Evolutionary conservation across 2,329 filamentous ascomycete genomes (phyloP), one percentile per base, ranked within the genome.

Genomic region (Akanthomyces muscarius): DNA sequence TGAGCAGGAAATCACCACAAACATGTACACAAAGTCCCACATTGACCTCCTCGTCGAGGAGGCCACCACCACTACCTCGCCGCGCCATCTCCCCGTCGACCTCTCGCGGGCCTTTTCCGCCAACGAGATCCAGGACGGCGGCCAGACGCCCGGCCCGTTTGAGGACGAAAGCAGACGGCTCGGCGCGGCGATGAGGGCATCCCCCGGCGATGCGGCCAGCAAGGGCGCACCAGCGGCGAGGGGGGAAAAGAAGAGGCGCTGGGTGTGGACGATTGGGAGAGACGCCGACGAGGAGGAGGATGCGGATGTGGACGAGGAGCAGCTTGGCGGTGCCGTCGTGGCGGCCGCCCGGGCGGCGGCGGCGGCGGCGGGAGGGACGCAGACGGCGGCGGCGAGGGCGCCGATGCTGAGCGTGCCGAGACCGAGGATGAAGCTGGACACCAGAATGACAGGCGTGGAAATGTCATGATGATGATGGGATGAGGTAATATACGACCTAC

Each of bases 201-300:
- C 75, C 1, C 78, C 81, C 0, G 76, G 74, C 0, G 80, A 80
- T 2, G 78, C 33, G 7, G 33, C 33, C 36, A 38, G 3, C 3
- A 42, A 42, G 23, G 48, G 30, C 69, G 21, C 21, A 21, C 21
- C 21, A 21, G 36, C 36, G 13, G 11, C 52, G 7, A 16, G 52
- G 18, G 14, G 36, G 3, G 86, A 88, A 67, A 87, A 86, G 79
- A 86, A 83, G 73, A 77, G 85, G 14, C 81, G 81, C 50, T 88
- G 86, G 86, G 83, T 86, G 42, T 88, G 86, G 86, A 88, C 86
- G 1, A 87, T 89, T 51, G 83, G 81, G 3, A 79, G 81, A 64
- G 82, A 78, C 1, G 77, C 81, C 8, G 77, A 76, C 2, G 77
- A 75, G 7, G 74, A 79, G 16, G 75, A 78, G 33, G 33, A 10